A percentile compares a stretch with the other conserved stretches of the same genome.
Evolutionary conservation across 805 yeast genomes (phyloP).

Genomic region (Spathaspora hagerdaliae): DNA sequence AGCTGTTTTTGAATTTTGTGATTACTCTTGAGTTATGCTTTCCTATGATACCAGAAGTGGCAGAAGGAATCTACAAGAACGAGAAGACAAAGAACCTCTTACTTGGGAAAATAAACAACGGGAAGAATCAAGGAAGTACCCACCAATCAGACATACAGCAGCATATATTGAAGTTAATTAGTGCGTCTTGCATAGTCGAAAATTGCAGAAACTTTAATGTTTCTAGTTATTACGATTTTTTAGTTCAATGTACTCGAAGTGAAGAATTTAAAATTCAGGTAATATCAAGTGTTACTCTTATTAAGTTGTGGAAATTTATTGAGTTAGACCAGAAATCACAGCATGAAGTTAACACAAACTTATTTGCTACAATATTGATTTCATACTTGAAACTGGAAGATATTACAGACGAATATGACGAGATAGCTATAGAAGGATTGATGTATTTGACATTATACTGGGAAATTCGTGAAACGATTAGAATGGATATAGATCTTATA

Average conservation of each 20-base stretch:
- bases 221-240: slow-evolving; percentile 37
- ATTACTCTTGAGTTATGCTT: slow-evolving; percentile 20
- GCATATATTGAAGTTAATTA: slow-evolving; percentile 17
- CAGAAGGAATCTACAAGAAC: slow-evolving; percentile 18
- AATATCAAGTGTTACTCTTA: slow-evolving; percentile 42
- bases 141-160: slow-evolving; percentile 5
- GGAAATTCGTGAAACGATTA: slow-evolving; percentile 24
- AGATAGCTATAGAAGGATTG: slow-evolving; percentile 40
- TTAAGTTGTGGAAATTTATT: slow-evolving; percentile 55
- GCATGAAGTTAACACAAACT: slow-evolving; percentile 4
- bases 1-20: slow-evolving; percentile 17
- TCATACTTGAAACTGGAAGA: slow-evolving; percentile 6
- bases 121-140: neutral
- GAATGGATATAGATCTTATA: slow-evolving; percentile 31
- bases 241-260: slow-evolving; percentile 31
- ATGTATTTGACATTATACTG: slow-evolving; percentile 45
- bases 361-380: slow-evolving; percentile 9
- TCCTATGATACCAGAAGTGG: slow-evolving; percentile 23
- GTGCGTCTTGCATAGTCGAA: slow-evolving; percentile 47
- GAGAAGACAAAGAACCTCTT: slow-evolving; percentile 15
- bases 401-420: slow-evolving; percentile 7
- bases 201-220: slow-evolving; percentile 45
- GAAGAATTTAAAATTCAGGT: slow-evolving; percentile 19
- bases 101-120: neutral
- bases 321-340: slow-evolving; percentile 14